Evolutionary conservation across 2,329 filamentous ascomycete species (phyloP).

Genomic region (Colletotrichum filicis): DNA sequence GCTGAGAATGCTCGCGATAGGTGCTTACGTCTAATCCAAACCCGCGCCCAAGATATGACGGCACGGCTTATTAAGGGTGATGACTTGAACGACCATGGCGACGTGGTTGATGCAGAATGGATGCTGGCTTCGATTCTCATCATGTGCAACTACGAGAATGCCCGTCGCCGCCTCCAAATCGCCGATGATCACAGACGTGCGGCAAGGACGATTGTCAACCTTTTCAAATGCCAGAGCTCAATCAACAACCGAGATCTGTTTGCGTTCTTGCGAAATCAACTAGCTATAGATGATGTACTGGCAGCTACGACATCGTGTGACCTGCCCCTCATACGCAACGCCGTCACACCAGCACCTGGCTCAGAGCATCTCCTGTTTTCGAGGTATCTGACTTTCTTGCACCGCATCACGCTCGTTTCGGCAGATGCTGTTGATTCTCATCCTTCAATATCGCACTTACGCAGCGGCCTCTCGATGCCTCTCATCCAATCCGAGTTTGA

Average conservation of each 20-base stretch:
- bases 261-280: neutral
- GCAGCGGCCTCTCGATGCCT: neutral
- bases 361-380: neutral
- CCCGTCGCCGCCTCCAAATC: constrained; percentile 39
- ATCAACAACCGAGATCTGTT: neutral
- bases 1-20: neutral
- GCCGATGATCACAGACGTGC: constrained; percentile 44
- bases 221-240: constrained; percentile 35
- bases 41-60: constrained; percentile 38
- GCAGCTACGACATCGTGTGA: neutral
- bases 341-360: neutral
- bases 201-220: constrained; percentile 42
- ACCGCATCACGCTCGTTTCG: neutral
- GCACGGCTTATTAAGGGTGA: constrained; percentile 37
- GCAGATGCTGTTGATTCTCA: neutral
- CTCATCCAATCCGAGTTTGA: neutral
- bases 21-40: neutral
- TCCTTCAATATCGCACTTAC: neutral
- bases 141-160: constrained; percentile 44
- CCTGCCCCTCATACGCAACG: neutral
- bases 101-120: constrained; percentile 43
- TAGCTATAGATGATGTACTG: neutral
- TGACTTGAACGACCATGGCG: constrained; percentile 38
- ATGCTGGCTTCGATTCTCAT: constrained; percentile 44
- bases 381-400: neutral